Evolutionary conservation across 2,329 filamentous ascomycete species (phyloP).

Genomic region (Aspergillus sp.): DNA sequence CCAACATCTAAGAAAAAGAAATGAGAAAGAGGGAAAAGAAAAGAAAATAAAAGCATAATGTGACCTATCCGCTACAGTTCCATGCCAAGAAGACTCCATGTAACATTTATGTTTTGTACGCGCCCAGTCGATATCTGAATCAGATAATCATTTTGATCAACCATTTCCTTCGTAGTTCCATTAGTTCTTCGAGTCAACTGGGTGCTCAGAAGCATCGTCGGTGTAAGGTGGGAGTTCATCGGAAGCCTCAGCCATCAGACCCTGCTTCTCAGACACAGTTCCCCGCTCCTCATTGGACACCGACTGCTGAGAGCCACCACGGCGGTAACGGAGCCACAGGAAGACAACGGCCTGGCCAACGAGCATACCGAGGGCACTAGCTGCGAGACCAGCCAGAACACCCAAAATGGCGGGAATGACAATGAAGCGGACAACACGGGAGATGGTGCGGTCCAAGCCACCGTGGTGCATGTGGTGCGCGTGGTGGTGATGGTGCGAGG

Average conservation of each 20-base stretch:
- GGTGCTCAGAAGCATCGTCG: slow-evolving; percentile 22
- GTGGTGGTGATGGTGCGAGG: slow-evolving; percentile 21
- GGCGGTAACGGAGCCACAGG: slow-evolving; percentile 40
- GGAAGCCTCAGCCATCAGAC: slow-evolving; percentile 28
- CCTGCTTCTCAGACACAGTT: slow-evolving; percentile 39
- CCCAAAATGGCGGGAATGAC: slow-evolving; percentile 43
- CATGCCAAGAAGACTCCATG: too few species aligned
- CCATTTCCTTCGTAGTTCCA: too few species aligned
- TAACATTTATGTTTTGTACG: too few species aligned
- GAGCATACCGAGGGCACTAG: slow-evolving; percentile 44
- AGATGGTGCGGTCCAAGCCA: slow-evolving; percentile 35
- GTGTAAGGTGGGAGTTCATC: slow-evolving; percentile 34
- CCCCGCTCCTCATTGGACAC: slow-evolving; percentile 28
- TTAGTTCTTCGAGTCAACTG: too few species aligned
- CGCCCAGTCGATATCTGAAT: too few species aligned
- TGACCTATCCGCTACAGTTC: too few species aligned
- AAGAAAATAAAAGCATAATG: too few species aligned
- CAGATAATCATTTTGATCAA: too few species aligned
- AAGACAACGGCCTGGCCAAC: slow-evolving; percentile 42
- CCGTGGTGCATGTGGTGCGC: slow-evolving; percentile 28
- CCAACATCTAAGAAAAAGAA: too few species aligned
- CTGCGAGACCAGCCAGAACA: slow-evolving; percentile 40
- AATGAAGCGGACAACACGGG: slow-evolving; percentile 39
- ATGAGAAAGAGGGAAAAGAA: too few species aligned
- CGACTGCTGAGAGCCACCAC: slow-evolving; percentile 21